phyloP scores from a whole-genome alignment of 164 flowering plant species.

The Echeveria elegans region DNA sequence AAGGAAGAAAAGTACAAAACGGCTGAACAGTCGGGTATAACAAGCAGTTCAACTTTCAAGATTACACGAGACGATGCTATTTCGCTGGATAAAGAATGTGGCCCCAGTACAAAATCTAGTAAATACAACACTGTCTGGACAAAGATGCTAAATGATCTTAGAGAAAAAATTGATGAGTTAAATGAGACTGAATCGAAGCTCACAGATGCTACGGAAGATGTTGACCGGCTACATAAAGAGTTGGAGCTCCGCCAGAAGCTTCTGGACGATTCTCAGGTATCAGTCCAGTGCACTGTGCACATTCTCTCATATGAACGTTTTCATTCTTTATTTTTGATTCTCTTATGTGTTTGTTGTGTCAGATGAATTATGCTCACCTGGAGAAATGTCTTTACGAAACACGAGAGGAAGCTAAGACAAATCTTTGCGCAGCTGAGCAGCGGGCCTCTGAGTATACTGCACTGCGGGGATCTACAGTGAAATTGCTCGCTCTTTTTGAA shows the following conservation, averaged over 20 bases:
- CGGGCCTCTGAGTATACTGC: conserved; percentile 86
- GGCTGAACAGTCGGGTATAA: too few species aligned
- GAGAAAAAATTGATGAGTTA: conserved; percentile 47
- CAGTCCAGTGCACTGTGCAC: too few species aligned
- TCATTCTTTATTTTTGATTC: too few species aligned
- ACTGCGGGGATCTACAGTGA: conserved; percentile 83
- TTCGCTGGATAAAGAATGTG: conserved; percentile 32
- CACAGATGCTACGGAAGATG: conserved; percentile 57
- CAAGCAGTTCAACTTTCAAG: too few species aligned
- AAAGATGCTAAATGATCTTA: conserved; percentile 53
- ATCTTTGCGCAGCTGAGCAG: conserved; percentile 89
- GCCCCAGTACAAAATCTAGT: conserved; percentile 23
- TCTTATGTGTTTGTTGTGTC: too few species aligned
- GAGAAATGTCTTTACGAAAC: conserved; percentile 98
- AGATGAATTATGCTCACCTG: conserved; percentile 98
- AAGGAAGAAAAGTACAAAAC: conserved; percentile 15
- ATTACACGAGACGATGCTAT: conserved; percentile 23
- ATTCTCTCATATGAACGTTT: too few species aligned
- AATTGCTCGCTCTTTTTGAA: conserved; percentile 80
- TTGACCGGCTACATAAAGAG: conserved; percentile 47
- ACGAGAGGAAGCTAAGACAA: conserved; percentile 96
- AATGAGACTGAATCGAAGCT: conserved; percentile 56
- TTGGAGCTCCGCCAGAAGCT: conserved; percentile 65
- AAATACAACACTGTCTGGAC: conserved; percentile 24
- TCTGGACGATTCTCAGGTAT: conserved; percentile 91